Evolutionary conservation across 164 flowering plant species (phyloP).

Genomic region (Annona cherimola): DNA sequence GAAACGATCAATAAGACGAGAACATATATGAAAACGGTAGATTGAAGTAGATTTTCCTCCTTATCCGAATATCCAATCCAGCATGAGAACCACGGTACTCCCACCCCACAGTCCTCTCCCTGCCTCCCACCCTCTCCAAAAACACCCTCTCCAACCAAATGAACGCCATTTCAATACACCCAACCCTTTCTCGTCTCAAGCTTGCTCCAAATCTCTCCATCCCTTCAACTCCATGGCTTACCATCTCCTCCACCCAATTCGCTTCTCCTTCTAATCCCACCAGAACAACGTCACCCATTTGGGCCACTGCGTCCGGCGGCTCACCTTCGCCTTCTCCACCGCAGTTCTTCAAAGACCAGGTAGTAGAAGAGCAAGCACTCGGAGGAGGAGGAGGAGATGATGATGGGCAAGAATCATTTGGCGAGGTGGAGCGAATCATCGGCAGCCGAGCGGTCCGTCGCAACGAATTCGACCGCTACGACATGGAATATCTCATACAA

Average conservation of each 20-base stretch:
- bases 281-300: conserved; percentile 4
- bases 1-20: not conserved
- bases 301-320: not conserved
- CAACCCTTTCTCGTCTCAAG: conserved; percentile 51
- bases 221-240: conserved; percentile 10
- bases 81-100: not conserved
- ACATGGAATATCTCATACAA: conserved; percentile 83
- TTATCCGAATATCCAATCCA: not conserved
- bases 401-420: conserved; percentile 56
- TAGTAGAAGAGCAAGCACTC: not conserved
- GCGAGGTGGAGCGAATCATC: conserved; percentile 73
- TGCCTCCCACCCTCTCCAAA: no score
- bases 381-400: not conserved
- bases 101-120: no score
- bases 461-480: conserved; percentile 1
- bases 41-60: not conserved
- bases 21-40: no score
- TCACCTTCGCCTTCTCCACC: not conserved
- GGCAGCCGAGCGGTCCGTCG: conserved; percentile 57
- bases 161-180: conserved; percentile 45
- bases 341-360: not conserved
- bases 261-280: conserved; percentile 12
- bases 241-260: conserved; percentile 3
- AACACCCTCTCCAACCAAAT: conserved; percentile 7
- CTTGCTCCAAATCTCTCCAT: conserved; percentile 9